Evolutionary conservation across 202 grass and related monocot genomes (phyloP).

Genomic region (Eragrostis tef): DNA sequence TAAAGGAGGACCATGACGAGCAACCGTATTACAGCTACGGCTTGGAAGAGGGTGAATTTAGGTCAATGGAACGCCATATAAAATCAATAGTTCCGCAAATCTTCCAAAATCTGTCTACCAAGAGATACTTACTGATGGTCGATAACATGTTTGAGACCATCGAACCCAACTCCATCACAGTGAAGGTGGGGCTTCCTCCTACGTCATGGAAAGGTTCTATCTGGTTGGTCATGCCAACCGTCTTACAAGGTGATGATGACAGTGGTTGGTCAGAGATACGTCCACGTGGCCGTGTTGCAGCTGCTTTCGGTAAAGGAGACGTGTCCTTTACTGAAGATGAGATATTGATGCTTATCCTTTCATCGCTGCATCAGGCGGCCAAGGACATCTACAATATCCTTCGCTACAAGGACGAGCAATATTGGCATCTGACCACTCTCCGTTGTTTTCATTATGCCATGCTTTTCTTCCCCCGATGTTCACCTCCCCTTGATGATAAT

Average conservation of each 20-base stretch:
- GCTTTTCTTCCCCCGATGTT: neutral
- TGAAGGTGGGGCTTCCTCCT: too few relatives aligned
- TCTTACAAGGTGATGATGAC: too few relatives aligned
- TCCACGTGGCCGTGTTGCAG: too few relatives aligned
- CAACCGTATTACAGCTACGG: too few relatives aligned
- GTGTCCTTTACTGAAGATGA: neutral
- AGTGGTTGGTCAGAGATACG: too few relatives aligned
- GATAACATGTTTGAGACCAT: neutral
- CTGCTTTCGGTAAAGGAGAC: too few relatives aligned
- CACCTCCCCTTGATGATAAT: neutral
- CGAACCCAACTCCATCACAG: too few relatives aligned
- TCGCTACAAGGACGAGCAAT: neutral
- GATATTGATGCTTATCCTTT: neutral
- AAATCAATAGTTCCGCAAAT: too few relatives aligned
- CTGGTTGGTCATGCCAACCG: too few relatives aligned
- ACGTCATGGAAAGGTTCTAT: neutral
- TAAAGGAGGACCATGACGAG: too few relatives aligned
- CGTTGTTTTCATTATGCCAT: conserved; percentile 9
- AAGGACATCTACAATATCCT: neutral
- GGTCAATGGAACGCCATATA: too few relatives aligned
- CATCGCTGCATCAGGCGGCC: neutral
- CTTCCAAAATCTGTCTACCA: accelerated
- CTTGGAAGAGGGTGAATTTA: too few relatives aligned
- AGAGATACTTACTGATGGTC: neutral
- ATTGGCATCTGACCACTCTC: neutral